A percentile compares a stretch with the other conserved stretches of the same genome.
Conservation (phyloP, 768 basidiomycete genomes). For the Saitozyma podzolica region DNA sequence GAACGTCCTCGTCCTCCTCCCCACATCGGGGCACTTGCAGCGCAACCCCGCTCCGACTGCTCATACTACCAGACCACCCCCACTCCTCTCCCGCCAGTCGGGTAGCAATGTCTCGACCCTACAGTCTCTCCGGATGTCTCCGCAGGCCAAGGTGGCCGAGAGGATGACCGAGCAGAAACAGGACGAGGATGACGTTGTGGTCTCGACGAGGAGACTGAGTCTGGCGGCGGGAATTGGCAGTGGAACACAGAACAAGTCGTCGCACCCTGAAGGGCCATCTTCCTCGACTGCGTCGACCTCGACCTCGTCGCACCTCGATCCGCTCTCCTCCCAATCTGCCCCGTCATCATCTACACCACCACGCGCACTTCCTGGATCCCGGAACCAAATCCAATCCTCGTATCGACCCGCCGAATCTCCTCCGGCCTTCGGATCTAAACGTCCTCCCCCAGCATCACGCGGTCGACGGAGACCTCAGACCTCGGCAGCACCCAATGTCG, state of each 20-base stretch:
- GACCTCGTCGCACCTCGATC: not conserved
- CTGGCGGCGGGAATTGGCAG: constrained; percentile 39
- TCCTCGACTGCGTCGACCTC: not conserved
- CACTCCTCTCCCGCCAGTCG: constrained; percentile 22
- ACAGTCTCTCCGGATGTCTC: constrained; percentile 5
- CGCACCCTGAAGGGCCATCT: not conserved
- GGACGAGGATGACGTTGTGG: constrained; percentile 13
- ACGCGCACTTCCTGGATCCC: no score
- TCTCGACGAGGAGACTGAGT: constrained; percentile 28
- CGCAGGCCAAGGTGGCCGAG: not conserved
- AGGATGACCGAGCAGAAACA: not conserved
- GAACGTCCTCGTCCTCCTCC: constrained; percentile 31
- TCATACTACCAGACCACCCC: constrained; percentile 15
- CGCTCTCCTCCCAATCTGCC: constrained; percentile 3
- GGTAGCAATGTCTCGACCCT: constrained; percentile 26
- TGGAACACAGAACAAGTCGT: constrained; percentile 24
- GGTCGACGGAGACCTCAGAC: constrained; percentile 27
- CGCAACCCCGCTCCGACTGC: constrained; percentile 17
- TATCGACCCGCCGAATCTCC: constrained; percentile 6
- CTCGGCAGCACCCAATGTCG: constrained; percentile 7
- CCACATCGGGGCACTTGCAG: constrained; percentile 26
- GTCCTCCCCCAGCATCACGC: constrained; percentile 6
- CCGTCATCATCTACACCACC: constrained; percentile 7
- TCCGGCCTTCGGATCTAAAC: constrained; percentile 25
- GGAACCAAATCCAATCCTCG: no score